Evolutionary conservation across 148 eudicot species (phyloP).

Genomic region (Tetragonia tetragonoides): DNA sequence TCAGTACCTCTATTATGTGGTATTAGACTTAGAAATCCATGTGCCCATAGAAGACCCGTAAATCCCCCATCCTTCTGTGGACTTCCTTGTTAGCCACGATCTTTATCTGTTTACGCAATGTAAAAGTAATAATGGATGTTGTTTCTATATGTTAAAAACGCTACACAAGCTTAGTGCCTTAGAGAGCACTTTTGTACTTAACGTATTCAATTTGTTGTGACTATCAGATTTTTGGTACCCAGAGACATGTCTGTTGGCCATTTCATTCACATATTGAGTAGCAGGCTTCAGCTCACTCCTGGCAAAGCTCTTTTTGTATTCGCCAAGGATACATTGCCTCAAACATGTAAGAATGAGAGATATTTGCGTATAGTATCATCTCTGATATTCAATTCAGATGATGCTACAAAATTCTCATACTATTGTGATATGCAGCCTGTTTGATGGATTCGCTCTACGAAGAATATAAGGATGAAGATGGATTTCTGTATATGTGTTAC

Average conservation of each 20-base stretch:
- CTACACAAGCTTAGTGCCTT: too few species aligned
- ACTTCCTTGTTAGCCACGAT: not conserved
- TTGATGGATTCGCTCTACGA: constrained; percentile 72
- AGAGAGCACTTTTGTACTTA: not conserved
- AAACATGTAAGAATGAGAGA: constrained; percentile 49
- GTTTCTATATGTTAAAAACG: too few species aligned
- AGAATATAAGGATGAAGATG: constrained; percentile 89
- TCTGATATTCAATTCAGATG: not conserved
- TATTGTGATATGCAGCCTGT: constrained; percentile 44
- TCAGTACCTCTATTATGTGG: not conserved
- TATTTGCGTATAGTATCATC: not conserved
- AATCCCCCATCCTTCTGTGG: not conserved
- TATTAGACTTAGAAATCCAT: not conserved
- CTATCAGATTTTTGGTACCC: constrained; percentile 70
- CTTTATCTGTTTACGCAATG: not conserved
- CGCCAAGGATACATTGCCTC: constrained; percentile 77
- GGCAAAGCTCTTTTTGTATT: constrained; percentile 91
- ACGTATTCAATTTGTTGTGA: not conserved
- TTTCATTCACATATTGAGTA: constrained; percentile 70
- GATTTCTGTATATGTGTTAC: constrained; percentile 89
- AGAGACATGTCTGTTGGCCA: constrained; percentile 88
- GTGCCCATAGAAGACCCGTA: not conserved
- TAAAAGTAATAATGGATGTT: too few species aligned
- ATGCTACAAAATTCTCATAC: not conserved
- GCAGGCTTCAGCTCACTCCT: constrained; percentile 75